These are phyloP conservation scores for Tulasnella sp. DNA, from an alignment of 768 basidiomycete genomes.

Conservation along the genomic window DNA sequence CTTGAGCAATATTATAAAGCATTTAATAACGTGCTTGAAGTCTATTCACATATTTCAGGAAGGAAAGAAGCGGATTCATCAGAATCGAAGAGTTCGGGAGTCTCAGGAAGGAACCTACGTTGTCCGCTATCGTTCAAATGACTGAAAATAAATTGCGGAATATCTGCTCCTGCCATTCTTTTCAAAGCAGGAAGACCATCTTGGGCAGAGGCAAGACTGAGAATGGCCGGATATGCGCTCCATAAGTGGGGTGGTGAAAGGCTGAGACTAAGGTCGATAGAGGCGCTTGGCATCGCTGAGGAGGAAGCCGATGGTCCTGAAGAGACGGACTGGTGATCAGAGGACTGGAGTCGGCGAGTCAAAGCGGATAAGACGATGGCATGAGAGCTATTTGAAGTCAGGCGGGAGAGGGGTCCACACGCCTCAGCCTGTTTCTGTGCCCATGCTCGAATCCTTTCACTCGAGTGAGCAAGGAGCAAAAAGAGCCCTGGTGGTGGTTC, in stretches of 20 bases:
- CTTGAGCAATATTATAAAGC: constrained; percentile 58
- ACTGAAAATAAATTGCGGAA: constrained; percentile 45
- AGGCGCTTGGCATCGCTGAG: not conserved
- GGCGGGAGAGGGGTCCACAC: not conserved
- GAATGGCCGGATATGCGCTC: not conserved
- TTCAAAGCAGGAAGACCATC: not conserved
- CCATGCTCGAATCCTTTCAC: constrained; percentile 52
- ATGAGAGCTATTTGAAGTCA: not conserved
- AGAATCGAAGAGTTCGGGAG: not conserved
- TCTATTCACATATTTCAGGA: constrained; percentile 43
- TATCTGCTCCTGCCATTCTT: not conserved
- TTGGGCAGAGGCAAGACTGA: not conserved
- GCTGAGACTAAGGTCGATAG: not conserved
- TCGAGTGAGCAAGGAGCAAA: constrained; percentile 50
- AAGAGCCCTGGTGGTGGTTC: constrained; percentile 58
- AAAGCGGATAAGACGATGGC: not conserved
- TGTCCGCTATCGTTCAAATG: constrained; percentile 59
- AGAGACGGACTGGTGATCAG: not conserved
- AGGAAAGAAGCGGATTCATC: constrained; percentile 4
- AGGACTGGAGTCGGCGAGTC: constrained; percentile 14
- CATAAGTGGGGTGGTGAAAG: not conserved
- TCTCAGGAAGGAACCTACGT: constrained; percentile 47
- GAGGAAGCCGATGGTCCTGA: not conserved
- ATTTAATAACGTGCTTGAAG: constrained; percentile 56
- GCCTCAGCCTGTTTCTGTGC: constrained; percentile 42